These are phyloP conservation scores for Cyberlindnera petersonii DNA, from an alignment of 805 yeast genomes.

Conservation along the genomic window DNA sequence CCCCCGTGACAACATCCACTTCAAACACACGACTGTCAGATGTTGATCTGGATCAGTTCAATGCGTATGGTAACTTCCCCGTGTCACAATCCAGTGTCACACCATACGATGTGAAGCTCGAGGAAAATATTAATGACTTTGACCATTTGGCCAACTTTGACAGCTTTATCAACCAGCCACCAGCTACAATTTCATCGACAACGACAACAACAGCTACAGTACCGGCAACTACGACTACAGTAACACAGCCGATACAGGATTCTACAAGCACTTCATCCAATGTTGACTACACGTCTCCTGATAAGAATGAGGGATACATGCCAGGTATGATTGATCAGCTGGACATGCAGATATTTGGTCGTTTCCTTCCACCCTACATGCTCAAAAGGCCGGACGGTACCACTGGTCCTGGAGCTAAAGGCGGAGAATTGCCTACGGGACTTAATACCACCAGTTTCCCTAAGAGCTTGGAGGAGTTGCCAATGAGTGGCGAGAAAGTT, in stretches of 20 bases:
- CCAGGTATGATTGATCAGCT: slow-evolving; percentile 84
- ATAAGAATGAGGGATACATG: slow-evolving; percentile 40
- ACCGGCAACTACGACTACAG: background rate
- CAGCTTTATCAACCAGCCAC: slow-evolving; percentile 27
- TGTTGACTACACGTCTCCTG: no score
- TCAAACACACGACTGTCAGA: no score
- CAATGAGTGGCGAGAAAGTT: slow-evolving; percentile 11
- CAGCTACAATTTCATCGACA: background rate
- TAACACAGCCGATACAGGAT: background rate
- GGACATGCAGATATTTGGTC: slow-evolving; percentile 81
- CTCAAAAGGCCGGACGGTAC: slow-evolving; percentile 33
- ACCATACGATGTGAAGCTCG: slow-evolving; percentile 20
- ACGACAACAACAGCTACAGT: background rate
- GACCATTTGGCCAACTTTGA: slow-evolving; percentile 30
- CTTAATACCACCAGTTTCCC: slow-evolving; percentile 25
- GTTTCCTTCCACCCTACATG: slow-evolving; percentile 84
- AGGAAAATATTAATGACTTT: slow-evolving; percentile 22
- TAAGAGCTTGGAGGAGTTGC: slow-evolving; percentile 20
- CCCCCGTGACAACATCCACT: no score
- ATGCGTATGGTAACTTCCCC: background rate
- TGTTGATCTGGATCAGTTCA: no score
- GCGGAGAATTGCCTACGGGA: slow-evolving; percentile 29
- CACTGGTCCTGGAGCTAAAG: slow-evolving; percentile 27
- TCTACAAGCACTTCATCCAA: no score
- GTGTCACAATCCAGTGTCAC: slow-evolving; percentile 10